Base-by-base conservation (phyloP, 352 stramenopile species). In the Phytophthora rubi region DNA sequence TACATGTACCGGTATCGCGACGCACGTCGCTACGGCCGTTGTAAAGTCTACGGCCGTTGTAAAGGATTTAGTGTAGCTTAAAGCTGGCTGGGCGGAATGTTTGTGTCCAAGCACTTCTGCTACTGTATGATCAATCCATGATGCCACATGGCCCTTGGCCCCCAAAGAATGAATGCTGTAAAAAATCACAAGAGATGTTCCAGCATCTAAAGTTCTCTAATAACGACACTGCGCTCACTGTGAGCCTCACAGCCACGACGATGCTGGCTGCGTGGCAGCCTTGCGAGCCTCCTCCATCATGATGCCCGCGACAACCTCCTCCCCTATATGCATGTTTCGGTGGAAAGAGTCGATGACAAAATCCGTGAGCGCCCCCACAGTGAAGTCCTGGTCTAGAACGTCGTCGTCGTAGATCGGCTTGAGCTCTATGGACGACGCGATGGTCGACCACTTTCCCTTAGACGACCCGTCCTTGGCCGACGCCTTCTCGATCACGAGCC, bases 271-370 rank as follows among this genome's bases (percentile, higher is more conserved):
- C 8, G 47, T 61, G 44, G 68, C 63, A 15, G 53, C 51, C 48
- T 76, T 72, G 23, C 59, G 47, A 21, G 68, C 65, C 53, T 77
- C 70, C 12, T 77, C 70, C 48, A 70, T 62, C 70, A 77, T 70
- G 42, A 77, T 73, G 23, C 54, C 65, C 4, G 59, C 70, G 13
- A 77, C 59, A 32, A 77, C 62, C 44, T 74, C 59, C 37, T 77
- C 65, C 0, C 70, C 70, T 1, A 77, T 33, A 56, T 77, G 70
- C 54, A 77, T 73, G 37, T 77, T 80, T 44, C 69, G 61, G 35
- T 80, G 65, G 58, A 80, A 71, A 15, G 69, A 80, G 48, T 77
- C 73, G 65, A 77, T 74, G 8, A 80, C 69, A 30, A 80, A 77
- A 28, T 80, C 62, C 13, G 69, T 70, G 16, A 80, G 61, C 23